These are phyloP conservation scores for Keithomyces neogunnii DNA, from an alignment of 2,329 filamentous ascomycete genomes.

Conservation along the genomic window DNA sequence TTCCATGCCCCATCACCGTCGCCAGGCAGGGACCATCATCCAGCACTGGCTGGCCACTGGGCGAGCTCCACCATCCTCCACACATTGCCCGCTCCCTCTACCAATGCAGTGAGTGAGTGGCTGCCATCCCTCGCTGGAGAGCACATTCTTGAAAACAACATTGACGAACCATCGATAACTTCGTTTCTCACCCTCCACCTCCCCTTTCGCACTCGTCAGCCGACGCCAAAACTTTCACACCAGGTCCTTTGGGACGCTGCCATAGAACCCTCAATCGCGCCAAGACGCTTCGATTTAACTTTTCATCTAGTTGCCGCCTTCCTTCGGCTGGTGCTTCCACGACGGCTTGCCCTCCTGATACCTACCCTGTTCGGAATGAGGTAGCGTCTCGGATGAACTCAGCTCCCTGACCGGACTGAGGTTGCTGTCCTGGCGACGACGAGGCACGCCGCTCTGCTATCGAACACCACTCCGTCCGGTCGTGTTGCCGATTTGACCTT, in stretches of 20 bases:
- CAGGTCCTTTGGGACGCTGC: neutral
- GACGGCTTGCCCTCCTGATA: constrained; percentile 4
- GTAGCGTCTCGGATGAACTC: constrained; percentile 47
- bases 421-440: constrained; percentile 16
- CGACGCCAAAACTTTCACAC: neutral
- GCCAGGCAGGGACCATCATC: neutral
- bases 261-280: neutral
- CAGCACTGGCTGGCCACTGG: constrained; percentile 7
- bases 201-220: neutral
- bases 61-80: constrained; percentile 8
- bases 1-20: neutral
- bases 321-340: constrained; percentile 1
- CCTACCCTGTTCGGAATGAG: constrained; percentile 40
- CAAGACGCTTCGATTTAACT: neutral
- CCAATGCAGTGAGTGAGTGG: constrained; percentile 5
- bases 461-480: constrained; percentile 13
- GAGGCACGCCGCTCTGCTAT: constrained; percentile 16
- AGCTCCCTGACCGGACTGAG: constrained; percentile 55
- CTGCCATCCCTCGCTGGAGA: constrained; percentile 2
- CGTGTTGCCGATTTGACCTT: constrained; percentile 11
- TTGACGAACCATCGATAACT: constrained; percentile 3
- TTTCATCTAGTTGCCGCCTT: neutral
- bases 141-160: constrained; percentile 1
- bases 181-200: constrained; percentile 1
- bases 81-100: constrained; percentile 3